Base-by-base conservation (phyloP, 2,329 filamentous ascomycete species). In the Nothophaeocryptopus gaeumannii region DNA sequence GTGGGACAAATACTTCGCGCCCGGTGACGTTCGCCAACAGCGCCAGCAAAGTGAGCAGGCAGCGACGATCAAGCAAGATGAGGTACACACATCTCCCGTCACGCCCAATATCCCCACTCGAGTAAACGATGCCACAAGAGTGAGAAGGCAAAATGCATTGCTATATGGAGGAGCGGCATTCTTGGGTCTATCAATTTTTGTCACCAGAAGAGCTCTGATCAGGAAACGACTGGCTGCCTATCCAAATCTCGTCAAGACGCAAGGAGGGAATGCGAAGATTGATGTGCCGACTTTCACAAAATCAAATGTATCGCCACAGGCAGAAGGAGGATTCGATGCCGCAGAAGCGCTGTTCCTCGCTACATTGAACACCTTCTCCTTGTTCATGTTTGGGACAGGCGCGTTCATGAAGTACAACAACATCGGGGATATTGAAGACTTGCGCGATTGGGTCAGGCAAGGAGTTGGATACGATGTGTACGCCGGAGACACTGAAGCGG, bases 291-390 rank as follows among this genome's bases (percentile, higher is more conserved):
- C 47, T 12, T 59, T 58, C 38, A 42, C 55, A 8, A 46, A 47
- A 1, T 57, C 55, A 5, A 56, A 58, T 30, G 48, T 43, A 14
- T 45, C 41, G 11, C 47, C 50, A 4, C 58, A 54, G 30, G 55
- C 52, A 8, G 56, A 85, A 63, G 83, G 84, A 7, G 78, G 82
- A 1, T 67, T 86, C 34, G 85, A 96, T 56, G 92, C 92, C 1
- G 72, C 86, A 31, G 87, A 95, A 70, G 92, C 92, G 0, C 75
- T 99, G 15, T 87, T 85, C 41, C 75, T 96, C 32, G 93, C 92
- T 0, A 96, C 91, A 0, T 78, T 96, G 60, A 96, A 96, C 62
- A 88, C 93, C 10, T 64, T 84, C 30, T 87, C 84, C 60, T 80
- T 93, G 42, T 84, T 79, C 1, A 82, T 96, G 67, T 82, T 95